Evolutionary conservation across 345 rosid species (phyloP).

Genomic region (Euphorbia peplus): DNA sequence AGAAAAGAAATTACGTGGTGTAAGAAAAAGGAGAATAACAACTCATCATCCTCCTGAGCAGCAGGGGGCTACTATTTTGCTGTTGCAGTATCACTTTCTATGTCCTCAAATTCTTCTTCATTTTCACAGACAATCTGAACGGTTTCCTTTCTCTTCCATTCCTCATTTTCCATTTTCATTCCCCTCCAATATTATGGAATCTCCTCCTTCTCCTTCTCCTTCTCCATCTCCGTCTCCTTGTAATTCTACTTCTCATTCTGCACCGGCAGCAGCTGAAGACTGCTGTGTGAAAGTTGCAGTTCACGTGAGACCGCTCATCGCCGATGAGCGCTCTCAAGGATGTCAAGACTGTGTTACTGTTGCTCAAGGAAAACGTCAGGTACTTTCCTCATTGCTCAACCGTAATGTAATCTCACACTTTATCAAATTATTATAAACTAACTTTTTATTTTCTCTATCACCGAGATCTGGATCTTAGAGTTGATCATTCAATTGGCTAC

Average conservation of each 20-base stretch:
- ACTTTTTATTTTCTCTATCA: not conserved
- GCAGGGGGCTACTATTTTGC: conserved; percentile 4
- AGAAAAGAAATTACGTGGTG: not conserved
- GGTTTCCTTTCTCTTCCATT: conserved; percentile 13
- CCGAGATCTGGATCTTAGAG: conserved; percentile 50
- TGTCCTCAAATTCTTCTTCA: conserved; percentile 29
- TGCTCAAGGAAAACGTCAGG: conserved; percentile 93
- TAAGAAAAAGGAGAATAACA: not conserved
- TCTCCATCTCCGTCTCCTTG: not conserved
- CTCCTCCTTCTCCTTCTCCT: conserved; percentile 24
- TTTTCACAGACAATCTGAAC: conserved; percentile 32
- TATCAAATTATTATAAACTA: conserved; percentile 18
- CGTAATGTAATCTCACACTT: conserved; percentile 18
- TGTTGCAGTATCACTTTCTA: conserved; percentile 41
- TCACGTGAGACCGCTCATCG: conserved; percentile 93
- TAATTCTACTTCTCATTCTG: too few relatives aligned
- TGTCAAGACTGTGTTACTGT: conserved; percentile 95
- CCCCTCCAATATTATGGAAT: conserved; percentile 25
- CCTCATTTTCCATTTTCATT: conserved; percentile 15
- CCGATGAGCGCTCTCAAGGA: conserved; percentile 85
- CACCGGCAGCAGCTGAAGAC: conserved; percentile 57
- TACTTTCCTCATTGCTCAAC: conserved; percentile 1
- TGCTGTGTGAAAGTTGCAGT: conserved; percentile 97
- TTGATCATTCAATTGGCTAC: not conserved
- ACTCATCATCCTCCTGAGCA: conserved; percentile 1